phyloP scores from a whole-genome alignment of 1,284 basidiomycete genomes.

The Ustilago sp. region DNA sequence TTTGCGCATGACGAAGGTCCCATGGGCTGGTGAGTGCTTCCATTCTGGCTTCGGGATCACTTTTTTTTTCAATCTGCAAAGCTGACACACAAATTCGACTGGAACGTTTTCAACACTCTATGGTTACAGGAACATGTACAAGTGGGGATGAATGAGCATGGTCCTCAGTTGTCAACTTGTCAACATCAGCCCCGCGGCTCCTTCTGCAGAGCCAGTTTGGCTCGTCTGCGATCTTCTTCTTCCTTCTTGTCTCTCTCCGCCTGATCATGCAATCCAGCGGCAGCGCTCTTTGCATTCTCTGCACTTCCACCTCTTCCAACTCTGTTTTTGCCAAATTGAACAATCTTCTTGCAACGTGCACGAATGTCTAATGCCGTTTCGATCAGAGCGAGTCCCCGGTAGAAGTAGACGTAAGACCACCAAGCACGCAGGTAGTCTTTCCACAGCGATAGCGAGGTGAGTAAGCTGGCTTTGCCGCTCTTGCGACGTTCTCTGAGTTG shows the following conservation, averaged over 20 bases:
- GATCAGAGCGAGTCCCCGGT: conserved; percentile 63
- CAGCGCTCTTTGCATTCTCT: conserved; percentile 48
- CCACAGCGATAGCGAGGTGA: conserved; percentile 41
- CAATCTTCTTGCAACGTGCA: conserved; percentile 45
- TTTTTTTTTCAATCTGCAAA: not conserved
- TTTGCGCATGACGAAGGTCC: conserved; percentile 46
- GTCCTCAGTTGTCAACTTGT: not conserved
- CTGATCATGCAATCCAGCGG: conserved; percentile 54
- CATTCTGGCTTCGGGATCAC: not conserved
- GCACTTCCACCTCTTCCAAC: conserved; percentile 42
- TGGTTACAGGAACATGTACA: conserved; percentile 61
- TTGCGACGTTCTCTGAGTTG: conserved; percentile 69
- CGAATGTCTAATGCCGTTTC: conserved; percentile 61
- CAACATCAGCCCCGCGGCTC: conserved; percentile 16
- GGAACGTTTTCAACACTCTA: conserved; percentile 12
- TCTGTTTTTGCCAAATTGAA: conserved; percentile 42
- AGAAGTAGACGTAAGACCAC: conserved; percentile 63
- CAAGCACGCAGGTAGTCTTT: conserved; percentile 73
- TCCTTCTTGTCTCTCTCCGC: conserved; percentile 39
- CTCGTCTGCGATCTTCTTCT: conserved; percentile 43
- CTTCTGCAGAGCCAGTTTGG: conserved; percentile 34
- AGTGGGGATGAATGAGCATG: conserved; percentile 36
- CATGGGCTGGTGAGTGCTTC: conserved; percentile 51
- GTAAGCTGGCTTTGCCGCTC: conserved; percentile 27
- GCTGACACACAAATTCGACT: not conserved